phyloP scores from a whole-genome alignment of 257 asterid species.

The Ligustrum vulgare region DNA sequence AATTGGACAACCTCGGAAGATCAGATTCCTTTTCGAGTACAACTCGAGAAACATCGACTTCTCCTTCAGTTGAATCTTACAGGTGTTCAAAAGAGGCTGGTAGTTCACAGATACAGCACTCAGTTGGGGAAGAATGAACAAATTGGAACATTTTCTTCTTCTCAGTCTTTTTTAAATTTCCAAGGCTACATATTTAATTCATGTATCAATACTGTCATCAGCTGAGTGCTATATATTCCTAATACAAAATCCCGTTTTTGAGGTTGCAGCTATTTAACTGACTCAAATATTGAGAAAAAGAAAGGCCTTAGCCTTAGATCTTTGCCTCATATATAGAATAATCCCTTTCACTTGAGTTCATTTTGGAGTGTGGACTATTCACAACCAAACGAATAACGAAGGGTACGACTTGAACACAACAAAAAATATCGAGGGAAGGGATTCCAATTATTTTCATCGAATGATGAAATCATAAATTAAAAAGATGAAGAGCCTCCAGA shows the following conservation, averaged over 20 bases:
- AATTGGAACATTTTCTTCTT: background rate
- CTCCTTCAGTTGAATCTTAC: slow-evolving; percentile 45
- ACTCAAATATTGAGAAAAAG: background rate
- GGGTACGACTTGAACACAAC: background rate
- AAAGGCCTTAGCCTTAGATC: background rate
- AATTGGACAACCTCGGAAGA: slow-evolving; percentile 24
- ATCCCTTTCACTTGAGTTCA: background rate
- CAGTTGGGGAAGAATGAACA: slow-evolving; percentile 32
- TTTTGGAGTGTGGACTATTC: background rate
- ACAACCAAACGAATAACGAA: background rate
- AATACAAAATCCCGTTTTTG: background rate
- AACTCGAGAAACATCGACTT: slow-evolving; percentile 38
- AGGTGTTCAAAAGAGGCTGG: slow-evolving; percentile 28
- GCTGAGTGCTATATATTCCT: background rate
- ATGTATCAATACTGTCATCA: slow-evolving; percentile 16
- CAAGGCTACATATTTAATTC: slow-evolving; percentile 15
- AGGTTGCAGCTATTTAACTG: background rate
- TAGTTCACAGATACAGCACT: slow-evolving; percentile 31
- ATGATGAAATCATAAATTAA: no score
- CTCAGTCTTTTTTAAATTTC: slow-evolving; percentile 18
- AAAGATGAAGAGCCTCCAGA: background rate
- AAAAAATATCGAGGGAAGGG: background rate
- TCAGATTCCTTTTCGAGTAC: slow-evolving; percentile 46
- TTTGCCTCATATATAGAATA: no score
- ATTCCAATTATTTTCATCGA: background rate